Evolutionary conservation across 306 rosid genomes (phyloP).

Genomic region (Trichosanthes truncata): DNA sequence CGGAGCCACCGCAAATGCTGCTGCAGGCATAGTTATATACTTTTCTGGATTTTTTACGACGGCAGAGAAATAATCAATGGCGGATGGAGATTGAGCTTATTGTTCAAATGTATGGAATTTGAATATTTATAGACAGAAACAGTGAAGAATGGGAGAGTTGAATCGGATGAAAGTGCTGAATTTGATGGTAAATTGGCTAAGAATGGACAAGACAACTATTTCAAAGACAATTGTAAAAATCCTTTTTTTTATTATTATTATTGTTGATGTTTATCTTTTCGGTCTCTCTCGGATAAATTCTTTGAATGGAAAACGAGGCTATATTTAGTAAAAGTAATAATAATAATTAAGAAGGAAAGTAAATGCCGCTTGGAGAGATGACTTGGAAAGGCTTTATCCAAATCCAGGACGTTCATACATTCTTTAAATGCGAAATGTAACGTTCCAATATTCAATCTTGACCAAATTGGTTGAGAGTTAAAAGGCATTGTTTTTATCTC

Average conservation of each 20-base stretch:
- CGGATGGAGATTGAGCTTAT: neutral
- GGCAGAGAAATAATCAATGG: neutral
- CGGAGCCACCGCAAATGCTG: constrained; percentile 12
- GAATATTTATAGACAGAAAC: neutral
- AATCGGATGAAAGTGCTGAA: neutral
- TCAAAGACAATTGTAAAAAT: neutral
- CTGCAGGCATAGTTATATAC: constrained; percentile 23
- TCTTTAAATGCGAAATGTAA: neutral
- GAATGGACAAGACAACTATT: neutral
- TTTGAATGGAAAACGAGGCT: neutral
- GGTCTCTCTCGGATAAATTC: neutral
- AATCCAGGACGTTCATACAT: neutral
- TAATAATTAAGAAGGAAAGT: neutral
- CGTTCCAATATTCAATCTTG: neutral
- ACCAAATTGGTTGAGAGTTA: neutral
- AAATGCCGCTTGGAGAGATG: neutral
- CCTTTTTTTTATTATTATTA: too few relatives aligned
- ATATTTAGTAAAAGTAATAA: neutral
- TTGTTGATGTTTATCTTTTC: neutral
- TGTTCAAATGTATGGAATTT: neutral
- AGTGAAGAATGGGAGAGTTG: neutral
- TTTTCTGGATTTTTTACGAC: neutral
- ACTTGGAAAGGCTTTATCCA: neutral
- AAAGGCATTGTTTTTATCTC: neutral
- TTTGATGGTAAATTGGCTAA: neutral